A percentile compares a stretch with the other conserved stretches of the same genome.
Evolutionary conservation across 1,284 basidiomycete genomes (phyloP).

Genomic region (Apiotrichum veenhuisii): DNA sequence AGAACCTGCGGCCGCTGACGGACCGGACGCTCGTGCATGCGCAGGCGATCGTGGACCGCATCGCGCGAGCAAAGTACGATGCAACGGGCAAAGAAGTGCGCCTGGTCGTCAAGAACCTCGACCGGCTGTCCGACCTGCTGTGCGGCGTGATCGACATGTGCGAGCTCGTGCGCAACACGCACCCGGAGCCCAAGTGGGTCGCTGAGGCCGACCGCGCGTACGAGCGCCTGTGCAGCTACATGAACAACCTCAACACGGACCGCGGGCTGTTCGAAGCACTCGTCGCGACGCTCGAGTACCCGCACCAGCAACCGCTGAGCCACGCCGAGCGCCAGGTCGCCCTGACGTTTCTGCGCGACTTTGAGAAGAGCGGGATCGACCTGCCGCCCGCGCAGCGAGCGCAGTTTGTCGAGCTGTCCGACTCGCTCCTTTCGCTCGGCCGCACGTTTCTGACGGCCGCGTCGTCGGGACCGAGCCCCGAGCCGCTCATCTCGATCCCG

Average conservation of each 20-base stretch:
- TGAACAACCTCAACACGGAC: slow-evolving; percentile 96
- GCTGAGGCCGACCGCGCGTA: slow-evolving; percentile 81
- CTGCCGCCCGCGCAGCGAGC: slow-evolving; percentile 71
- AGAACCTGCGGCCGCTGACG: slow-evolving; percentile 36
- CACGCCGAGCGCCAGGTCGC: slow-evolving; percentile 64
- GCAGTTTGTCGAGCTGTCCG: slow-evolving; percentile 84
- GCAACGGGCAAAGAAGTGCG: slow-evolving; percentile 59
- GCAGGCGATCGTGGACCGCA: slow-evolving; percentile 49
- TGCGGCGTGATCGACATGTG: slow-evolving; percentile 96
- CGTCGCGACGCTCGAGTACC: slow-evolving; percentile 43
- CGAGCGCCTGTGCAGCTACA: slow-evolving; percentile 88
- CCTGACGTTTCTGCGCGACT: slow-evolving; percentile 90
- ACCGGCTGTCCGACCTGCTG: slow-evolving; percentile 88
- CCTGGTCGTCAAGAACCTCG: slow-evolving; percentile 86
- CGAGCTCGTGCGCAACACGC: slow-evolving; percentile 87
- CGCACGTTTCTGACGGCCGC: slow-evolving; percentile 74
- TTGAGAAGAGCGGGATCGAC: slow-evolving; percentile 94
- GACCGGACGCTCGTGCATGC: slow-evolving; percentile 42
- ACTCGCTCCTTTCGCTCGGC: slow-evolving; percentile 83
- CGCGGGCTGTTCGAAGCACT: slow-evolving; percentile 75
- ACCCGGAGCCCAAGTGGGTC: slow-evolving; percentile 81
- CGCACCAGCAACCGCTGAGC: slow-evolving; percentile 36
- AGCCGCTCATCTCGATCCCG: slow-evolving; percentile 40
- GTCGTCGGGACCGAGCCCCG: slow-evolving; percentile 27
- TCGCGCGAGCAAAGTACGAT: slow-evolving; percentile 43